phyloP scores from a whole-genome alignment of 805 yeast species.

The Sungouiella thailandica region DNA sequence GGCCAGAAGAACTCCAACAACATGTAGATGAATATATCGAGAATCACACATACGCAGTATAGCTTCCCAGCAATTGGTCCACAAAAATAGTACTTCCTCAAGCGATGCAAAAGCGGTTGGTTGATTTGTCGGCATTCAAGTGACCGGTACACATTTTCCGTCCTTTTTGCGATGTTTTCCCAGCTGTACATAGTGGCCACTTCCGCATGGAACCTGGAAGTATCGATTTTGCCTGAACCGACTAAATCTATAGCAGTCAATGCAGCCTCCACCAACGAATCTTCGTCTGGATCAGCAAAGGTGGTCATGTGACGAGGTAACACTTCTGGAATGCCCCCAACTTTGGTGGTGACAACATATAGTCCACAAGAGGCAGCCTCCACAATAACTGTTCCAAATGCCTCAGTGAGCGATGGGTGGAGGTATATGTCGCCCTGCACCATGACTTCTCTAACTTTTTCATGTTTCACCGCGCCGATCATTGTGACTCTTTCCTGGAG shows the following conservation, averaged over 20 bases:
- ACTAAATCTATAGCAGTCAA: conserved; percentile 62
- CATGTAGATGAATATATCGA: conserved; percentile 63
- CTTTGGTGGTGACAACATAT: conserved; percentile 88
- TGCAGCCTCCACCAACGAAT: conserved; percentile 69
- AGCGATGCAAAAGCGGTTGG: conserved; percentile 52
- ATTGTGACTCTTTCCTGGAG: conserved; percentile 84
- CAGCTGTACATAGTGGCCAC: conserved; percentile 85
- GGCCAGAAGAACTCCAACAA: conserved; percentile 74
- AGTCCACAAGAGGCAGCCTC: conserved; percentile 98
- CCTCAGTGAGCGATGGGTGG: conserved; percentile 93
- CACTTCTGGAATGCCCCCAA: conserved; percentile 98
- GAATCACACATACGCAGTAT: conserved; percentile 73
- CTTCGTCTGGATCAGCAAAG: conserved; percentile 85
- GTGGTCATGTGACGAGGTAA: conserved; percentile 90
- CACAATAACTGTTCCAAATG: conserved; percentile 93
- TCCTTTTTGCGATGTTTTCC: conserved; percentile 81
- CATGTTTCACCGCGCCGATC: conserved; percentile 86
- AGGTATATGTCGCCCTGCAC: conserved; percentile 88
- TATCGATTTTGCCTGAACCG: conserved; percentile 56
- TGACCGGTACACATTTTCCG: conserved; percentile 73
- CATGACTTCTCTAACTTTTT: conserved; percentile 89
- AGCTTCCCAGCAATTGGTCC: conserved; percentile 85
- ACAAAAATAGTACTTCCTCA: conserved; percentile 61
- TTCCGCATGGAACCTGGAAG: conserved; percentile 71
- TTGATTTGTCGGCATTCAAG: conserved; percentile 36